These are phyloP conservation scores for Hepatocystis sp. DNA, from an alignment of 169 alveolate species.

Conservation along the genomic window DNA sequence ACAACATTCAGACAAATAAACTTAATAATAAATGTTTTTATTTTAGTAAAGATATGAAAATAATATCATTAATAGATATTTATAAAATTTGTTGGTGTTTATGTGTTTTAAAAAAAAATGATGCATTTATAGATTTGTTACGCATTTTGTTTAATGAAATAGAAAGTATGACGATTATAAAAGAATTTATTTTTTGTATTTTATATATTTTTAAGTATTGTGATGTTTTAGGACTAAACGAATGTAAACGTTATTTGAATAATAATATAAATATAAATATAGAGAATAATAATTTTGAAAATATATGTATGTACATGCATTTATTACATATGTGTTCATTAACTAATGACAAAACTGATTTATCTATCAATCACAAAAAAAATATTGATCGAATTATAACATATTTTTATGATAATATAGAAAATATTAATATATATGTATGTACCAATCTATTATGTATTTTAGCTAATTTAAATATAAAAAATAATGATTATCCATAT, in stretches of 20 bases:
- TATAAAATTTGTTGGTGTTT: constrained; percentile 64
- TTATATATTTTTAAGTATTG: constrained; percentile 39
- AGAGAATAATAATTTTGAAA: constrained; percentile 31
- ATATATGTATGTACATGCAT: constrained; percentile 62
- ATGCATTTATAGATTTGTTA: constrained; percentile 20
- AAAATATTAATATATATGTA: constrained; percentile 23
- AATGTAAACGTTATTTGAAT: constrained; percentile 25
- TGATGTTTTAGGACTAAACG: constrained; percentile 26
- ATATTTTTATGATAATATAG: constrained; percentile 34
- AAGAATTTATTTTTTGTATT: constrained; percentile 34
- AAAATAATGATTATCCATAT: constrained; percentile 50
- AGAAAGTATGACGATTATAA: constrained; percentile 25
- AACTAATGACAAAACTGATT: constrained; percentile 7
- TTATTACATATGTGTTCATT: constrained; percentile 26
- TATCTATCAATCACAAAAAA: constrained; percentile 20
- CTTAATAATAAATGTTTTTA: constrained; percentile 22
- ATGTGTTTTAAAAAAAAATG: constrained; percentile 45
- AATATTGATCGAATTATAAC: constrained; percentile 22
- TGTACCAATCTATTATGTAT: constrained; percentile 47
- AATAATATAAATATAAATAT: constrained; percentile 3
- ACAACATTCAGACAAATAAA: background rate
- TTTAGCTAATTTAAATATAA: constrained; percentile 36
- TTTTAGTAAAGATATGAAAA: constrained; percentile 36
- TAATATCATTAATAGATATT: constrained; percentile 18
- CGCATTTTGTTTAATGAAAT: constrained; percentile 44